Evolutionary conservation across 208 protist species (phyloP).

Genomic region (Wallacemonas sp.): DNA sequence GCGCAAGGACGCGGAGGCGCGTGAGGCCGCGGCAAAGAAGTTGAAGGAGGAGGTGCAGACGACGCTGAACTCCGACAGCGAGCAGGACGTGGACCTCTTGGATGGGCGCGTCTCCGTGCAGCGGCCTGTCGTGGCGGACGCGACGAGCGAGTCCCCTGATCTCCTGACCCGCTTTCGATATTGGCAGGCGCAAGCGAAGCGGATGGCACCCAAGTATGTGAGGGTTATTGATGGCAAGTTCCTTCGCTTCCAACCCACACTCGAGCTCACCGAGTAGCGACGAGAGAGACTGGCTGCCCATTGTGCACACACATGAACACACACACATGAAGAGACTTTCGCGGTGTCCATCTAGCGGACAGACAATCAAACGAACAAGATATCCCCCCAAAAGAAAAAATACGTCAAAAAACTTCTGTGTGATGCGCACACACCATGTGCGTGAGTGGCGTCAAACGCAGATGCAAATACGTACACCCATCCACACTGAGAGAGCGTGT

Average conservation of each 20-base stretch:
- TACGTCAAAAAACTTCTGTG: slow-evolving; percentile 1
- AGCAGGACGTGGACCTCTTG: not conserved
- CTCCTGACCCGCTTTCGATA: slow-evolving; percentile 11
- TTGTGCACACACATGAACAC: not conserved
- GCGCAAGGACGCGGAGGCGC: slow-evolving; percentile 23
- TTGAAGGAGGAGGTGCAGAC: slow-evolving; percentile 28
- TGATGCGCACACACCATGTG: no score
- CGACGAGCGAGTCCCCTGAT: slow-evolving; percentile 23
- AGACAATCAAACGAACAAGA: not conserved
- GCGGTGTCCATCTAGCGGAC: no score
- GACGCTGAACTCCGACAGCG: slow-evolving; percentile 15
- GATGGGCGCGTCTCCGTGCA: slow-evolving; percentile 12
- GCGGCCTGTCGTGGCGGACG: slow-evolving; percentile 7
- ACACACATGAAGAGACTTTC: not conserved
- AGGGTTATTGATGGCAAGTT: not conserved
- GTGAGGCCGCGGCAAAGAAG: slow-evolving; percentile 18
- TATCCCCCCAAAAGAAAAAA: not conserved
- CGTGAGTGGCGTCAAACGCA: no score
- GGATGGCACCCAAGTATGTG: slow-evolving; percentile 3
- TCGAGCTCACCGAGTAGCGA: not conserved
- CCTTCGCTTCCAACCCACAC: not conserved
- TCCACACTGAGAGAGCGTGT: not conserved
- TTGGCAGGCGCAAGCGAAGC: slow-evolving; percentile 3
- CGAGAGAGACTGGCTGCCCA: no score
- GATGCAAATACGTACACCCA: not conserved